Base-by-base conservation (phyloP, 345 rosid species). In the Brassica carinata region DNA sequence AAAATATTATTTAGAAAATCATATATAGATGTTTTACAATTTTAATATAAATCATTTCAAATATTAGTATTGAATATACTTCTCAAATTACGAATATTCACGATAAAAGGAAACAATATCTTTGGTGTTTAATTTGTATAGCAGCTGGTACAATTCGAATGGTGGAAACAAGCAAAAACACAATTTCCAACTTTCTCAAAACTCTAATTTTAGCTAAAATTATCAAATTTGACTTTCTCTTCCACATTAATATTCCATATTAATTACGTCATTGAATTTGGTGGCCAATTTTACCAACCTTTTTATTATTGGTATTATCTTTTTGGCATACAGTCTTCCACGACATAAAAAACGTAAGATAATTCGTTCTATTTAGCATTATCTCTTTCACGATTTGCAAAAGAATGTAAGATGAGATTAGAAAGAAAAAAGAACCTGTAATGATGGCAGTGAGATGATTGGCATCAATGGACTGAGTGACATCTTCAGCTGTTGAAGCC, bases 401-500 rank as follows among this genome's bases (percentile, higher is more conserved):
- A 79, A 72, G 72, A 2, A 7, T 4, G 43, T 66, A 14, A 48
- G 11, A 69, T 19, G 38, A 3, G 13, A 30, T 10, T 31, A 23
- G 10, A 13, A 64, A 14, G 6, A n/a, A 53, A 51, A 26, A 11
- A 9, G 3, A 51, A 90, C 99, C 99, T 2, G 99, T 93, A 82
- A 93, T 53, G 48, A 96, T 82, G 23, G 85, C 97, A 66, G 94
- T 96, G 36, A 92, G 90, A 58, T 87, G 73, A 75, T 34, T 65
- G 9, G 94, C 97, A 71, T 92, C 91, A 71, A 90, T 84, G 57
- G 90, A 91, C 7, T 77, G 23, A 15, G 99, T 87, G n/a, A 93
- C 99, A 55, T 90, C 81, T 77, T 93, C 92, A 4, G 96, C 97
- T 6, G 97, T 92, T 4, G 98, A 88, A 70, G 91, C 87, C 0